Evolutionary conservation across 306 rosid genomes (phyloP), one percentile per base, ranked within the genome.

Genomic region (Casuarina glauca): DNA sequence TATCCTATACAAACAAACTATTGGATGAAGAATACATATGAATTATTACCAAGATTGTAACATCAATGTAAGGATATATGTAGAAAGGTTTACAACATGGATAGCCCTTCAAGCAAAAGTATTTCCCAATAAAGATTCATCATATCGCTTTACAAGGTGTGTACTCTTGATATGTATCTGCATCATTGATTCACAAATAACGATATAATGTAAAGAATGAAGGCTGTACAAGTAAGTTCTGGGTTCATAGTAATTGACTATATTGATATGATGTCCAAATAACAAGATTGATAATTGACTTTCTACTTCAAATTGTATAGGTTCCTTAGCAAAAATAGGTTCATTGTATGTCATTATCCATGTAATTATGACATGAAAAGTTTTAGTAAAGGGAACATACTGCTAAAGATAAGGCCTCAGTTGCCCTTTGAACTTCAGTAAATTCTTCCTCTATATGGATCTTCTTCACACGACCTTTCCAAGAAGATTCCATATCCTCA

Each of bases 401-500:
- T 51, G 97, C 97, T 71, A 83, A 77, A 73, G 90, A 80, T 61
- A 95, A 85, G 55, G 89, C 93, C 87, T 83, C 83, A 42, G 97
- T 92, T 72, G 97, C 97, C 83, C 82, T 78, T 83, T 87, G 89
- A 69, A 92, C 92, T 82, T 85, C 94, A 53, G 81, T 75, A 83
- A 87, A 87, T 13, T 72, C 90, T 73, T 89, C 93, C 81, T 86
- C 87, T 20, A 92, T 82, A 80, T 95, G 97, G 83, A 70, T 82
- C 87, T 88, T 88, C 88, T 89, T 95, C 55, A 92, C 93, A 81
- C 97, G 97, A 76, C 93, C 88, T 78, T 89, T 91, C 98, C 98
- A 92, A 54, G 86, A 82, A 82, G 90, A 89, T 78, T 95, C 98
- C 97, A 88, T 88, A 85, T 95, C 96, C 89, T 95, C 97, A 57